These are phyloP conservation scores for Aegilops sharonensis DNA, from an alignment of 176 grass and related monocot genomes.

Conservation along the genomic window DNA sequence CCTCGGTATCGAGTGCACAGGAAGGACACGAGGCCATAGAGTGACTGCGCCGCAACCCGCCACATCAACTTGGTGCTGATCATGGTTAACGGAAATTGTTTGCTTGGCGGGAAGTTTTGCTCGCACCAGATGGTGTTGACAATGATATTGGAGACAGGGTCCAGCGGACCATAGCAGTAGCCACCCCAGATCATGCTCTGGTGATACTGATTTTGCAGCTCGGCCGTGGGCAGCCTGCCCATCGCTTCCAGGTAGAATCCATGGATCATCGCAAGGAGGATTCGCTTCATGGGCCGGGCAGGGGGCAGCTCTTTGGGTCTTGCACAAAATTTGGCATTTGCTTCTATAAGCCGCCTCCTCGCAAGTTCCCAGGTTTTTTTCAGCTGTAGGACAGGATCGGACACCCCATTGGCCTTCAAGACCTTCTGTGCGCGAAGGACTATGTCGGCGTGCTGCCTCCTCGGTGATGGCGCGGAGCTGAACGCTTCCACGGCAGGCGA, in stretches of 20 bases:
- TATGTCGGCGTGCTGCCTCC: too few relatives aligned
- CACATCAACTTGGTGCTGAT: background rate
- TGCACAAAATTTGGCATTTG: background rate
- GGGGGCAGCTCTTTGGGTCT: background rate
- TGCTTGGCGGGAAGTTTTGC: background rate
- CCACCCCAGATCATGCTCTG: background rate
- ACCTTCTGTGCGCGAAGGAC: too few relatives aligned
- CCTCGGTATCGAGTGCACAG: background rate
- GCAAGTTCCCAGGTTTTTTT: background rate
- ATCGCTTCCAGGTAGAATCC: background rate
- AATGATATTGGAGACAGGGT: background rate
- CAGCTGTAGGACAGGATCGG: background rate
- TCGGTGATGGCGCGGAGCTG: too few relatives aligned
- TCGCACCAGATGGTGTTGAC: background rate
- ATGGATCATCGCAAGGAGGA: background rate
- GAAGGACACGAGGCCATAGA: slow-evolving; percentile 12
- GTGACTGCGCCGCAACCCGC: background rate
- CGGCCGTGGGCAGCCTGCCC: background rate
- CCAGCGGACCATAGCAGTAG: background rate
- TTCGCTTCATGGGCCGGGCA: background rate
- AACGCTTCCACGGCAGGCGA: background rate
- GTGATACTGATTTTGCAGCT: background rate
- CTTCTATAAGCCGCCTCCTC: background rate
- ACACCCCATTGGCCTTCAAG: background rate
- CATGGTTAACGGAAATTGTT: background rate